Evolutionary conservation across 331 rosid species (phyloP).

Genomic region (Rhamnella rubrinervis): DNA sequence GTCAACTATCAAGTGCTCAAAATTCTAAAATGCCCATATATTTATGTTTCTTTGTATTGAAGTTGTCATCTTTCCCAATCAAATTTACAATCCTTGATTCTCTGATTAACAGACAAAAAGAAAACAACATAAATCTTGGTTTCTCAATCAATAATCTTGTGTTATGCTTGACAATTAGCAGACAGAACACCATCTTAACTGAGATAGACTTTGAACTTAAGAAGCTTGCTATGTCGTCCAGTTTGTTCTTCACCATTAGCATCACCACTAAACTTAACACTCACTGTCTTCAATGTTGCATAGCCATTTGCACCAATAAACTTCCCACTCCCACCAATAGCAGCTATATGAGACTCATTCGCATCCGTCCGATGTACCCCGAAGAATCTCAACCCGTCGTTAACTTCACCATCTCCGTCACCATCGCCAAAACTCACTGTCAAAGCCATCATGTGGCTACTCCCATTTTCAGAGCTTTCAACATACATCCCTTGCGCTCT

Average conservation of each 20-base stretch:
- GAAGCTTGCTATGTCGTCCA: constrained; percentile 40
- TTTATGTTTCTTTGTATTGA: not conserved
- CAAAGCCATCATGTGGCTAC: constrained; percentile 68
- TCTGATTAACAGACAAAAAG: not conserved
- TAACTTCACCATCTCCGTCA: constrained; percentile 17
- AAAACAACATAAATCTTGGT: not conserved
- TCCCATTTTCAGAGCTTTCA: constrained; percentile 50
- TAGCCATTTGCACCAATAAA: constrained; percentile 75
- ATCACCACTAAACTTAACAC: constrained; percentile 22
- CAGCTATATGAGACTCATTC: constrained; percentile 67
- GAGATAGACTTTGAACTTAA: constrained; percentile 66
- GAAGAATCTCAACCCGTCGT: constrained; percentile 53
- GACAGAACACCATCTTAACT: constrained; percentile 27
- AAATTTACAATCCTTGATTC: not conserved
- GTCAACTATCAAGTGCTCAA: no score
- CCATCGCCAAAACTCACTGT: constrained; percentile 35
- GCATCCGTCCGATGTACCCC: constrained; percentile 54
- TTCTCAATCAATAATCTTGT: not conserved
- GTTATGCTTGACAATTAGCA: not conserved
- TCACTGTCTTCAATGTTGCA: constrained; percentile 60
- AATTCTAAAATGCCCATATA: no score
- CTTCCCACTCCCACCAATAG: constrained; percentile 82
- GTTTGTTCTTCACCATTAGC: constrained; percentile 3
- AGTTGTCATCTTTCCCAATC: not conserved
- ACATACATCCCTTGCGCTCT: constrained; percentile 67